Base-by-base conservation (phyloP, 805 yeast species). In the Nakazawaea peltata region DNA sequence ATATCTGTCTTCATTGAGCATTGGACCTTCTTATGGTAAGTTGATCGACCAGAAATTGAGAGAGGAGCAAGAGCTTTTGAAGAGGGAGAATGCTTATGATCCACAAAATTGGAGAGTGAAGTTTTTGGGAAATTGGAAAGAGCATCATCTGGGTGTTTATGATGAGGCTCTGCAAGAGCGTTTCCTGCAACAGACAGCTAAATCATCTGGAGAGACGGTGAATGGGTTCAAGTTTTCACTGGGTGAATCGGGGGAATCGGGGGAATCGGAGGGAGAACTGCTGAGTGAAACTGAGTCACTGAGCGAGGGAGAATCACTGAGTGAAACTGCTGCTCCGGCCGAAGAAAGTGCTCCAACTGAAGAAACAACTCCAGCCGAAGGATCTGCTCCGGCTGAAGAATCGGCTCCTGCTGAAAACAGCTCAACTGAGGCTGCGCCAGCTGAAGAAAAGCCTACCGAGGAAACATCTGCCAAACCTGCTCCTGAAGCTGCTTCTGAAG, bases 1-100 rank as follows among this genome's bases (percentile, higher is more conserved):
- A 19, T 24, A 25, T 12, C 13, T 19, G 13, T 27, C 34, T 7
- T 29, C 37, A 5, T 5, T 11, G 15, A 13, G 24, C 10, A 30
- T 29, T 6, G 34, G 41, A n/a, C 41, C 41, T 12, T 28, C 34
- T 5, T 37, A 22, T 21, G 25, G 28, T 9, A 37, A 33, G 26
- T 37, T 37, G 32, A 30, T 37, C 32, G 37, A 33, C 13, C 28
- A 33, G 13, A 37, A 37, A 25, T 16, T 30, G 21, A 29, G 26
- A 19, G 41, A 37, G 13, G 41, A 32, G 16, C 18, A 14, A 19
- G 33, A 23, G 29, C 37, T 23, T 17, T 29, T 34, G 30, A 17
- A 23, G 13, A 29, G n/a, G 14, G 26, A 30, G 13, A 29, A 34
- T 14, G 24, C 24, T 8, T 34, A 30, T 13, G 38, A 34, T 26